These are phyloP conservation scores for Lepidopterella palustris DNA, from an alignment of 495 filamentous ascomycete genomes.

Conservation along the genomic window DNA sequence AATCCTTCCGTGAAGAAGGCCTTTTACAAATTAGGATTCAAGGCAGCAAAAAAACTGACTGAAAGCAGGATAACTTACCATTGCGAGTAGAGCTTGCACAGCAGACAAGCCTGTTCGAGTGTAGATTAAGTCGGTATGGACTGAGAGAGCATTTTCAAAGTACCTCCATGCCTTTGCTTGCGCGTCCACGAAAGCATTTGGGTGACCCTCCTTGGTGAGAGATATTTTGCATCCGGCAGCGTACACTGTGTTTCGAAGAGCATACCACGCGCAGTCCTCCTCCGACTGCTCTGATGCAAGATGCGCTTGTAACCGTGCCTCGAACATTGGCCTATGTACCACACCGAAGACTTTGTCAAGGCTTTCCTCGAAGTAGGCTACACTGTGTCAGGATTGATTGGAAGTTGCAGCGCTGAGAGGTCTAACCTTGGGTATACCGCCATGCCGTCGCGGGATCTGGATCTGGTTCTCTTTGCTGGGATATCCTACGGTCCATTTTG, in stretches of 20 bases:
- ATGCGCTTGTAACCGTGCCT: neutral
- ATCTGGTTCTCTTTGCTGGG: constrained; percentile 3
- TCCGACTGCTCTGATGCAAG: neutral
- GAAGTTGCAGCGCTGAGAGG: neutral
- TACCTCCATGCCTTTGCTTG: neutral
- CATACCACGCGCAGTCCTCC: constrained; percentile 13
- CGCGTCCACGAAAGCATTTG: neutral
- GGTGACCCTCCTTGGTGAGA: constrained; percentile 1
- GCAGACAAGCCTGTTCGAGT: neutral
- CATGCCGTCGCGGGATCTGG: constrained; percentile 13
- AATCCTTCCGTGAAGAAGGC: constrained; percentile 10
- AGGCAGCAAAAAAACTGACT: neutral
- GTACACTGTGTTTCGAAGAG: constrained; percentile 14
- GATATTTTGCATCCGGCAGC: constrained; percentile 9
- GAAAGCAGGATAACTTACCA: neutral
- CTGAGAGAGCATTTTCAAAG: neutral
- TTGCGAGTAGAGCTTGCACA: neutral
- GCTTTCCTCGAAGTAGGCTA: constrained; percentile 13
- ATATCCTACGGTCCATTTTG: neutral
- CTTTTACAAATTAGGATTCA: neutral
- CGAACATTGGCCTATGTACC: neutral
- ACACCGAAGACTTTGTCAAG: constrained; percentile 3
- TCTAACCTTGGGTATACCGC: constrained; percentile 11
- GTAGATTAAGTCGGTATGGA: constrained; percentile 1
- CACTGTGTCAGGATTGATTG: neutral